These are phyloP conservation scores for Pythium aphanidermatum DNA, from an alignment of 352 stramenopile species.

Conservation along the genomic window DNA sequence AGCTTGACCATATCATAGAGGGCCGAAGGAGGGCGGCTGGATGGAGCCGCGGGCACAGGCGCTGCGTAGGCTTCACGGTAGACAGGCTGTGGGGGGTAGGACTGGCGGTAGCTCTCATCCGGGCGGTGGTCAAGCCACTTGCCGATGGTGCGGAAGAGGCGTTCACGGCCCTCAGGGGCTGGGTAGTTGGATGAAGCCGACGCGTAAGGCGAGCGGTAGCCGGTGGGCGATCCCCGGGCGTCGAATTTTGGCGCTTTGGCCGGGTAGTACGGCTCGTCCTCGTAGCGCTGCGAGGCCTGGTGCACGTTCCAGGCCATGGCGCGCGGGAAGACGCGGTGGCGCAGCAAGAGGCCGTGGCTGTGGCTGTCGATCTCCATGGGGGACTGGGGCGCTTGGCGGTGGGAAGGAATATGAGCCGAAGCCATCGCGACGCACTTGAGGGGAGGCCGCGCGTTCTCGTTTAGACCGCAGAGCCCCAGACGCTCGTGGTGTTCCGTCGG, in stretches of 20 bases:
- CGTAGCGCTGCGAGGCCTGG: constrained; percentile 8
- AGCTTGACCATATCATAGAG: constrained; percentile 18
- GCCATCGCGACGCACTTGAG: no score
- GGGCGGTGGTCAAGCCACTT: constrained; percentile 34
- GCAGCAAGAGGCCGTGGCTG: constrained; percentile 19
- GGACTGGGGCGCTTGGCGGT: no score
- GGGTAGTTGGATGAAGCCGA: background rate
- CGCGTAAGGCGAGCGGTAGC: background rate
- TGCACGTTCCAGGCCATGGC: constrained; percentile 54
- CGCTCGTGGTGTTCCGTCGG: no score
- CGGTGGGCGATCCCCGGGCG: background rate
- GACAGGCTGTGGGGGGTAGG: background rate
- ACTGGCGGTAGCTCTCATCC: background rate
- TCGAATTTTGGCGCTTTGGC: constrained; percentile 11
- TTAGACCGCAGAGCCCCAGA: no score
- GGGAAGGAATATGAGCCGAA: no score
- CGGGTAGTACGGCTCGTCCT: background rate
- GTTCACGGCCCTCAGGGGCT: constrained; percentile 24
- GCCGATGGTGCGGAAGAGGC: constrained; percentile 45
- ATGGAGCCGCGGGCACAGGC: background rate
- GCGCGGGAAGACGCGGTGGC: constrained; percentile 53
- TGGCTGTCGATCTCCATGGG: constrained; percentile 14
- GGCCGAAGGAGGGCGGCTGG: background rate
- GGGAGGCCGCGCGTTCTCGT: no score
- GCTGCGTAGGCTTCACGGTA: background rate